Conservation (phyloP, 2,329 filamentous ascomycete genomes). For the Coccinonectria pachysandricola region DNA sequence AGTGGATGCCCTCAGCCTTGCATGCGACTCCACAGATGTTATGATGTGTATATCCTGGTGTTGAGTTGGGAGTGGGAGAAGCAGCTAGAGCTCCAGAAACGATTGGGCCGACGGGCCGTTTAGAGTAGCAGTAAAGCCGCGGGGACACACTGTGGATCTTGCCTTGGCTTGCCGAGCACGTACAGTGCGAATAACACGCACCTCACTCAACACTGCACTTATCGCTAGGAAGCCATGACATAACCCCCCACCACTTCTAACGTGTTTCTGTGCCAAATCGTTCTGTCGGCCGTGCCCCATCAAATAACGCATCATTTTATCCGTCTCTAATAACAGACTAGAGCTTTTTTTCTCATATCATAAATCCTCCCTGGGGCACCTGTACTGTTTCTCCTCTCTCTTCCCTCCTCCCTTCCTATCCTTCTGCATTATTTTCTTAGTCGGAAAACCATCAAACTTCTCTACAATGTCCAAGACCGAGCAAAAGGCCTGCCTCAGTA, state of each 20-base stretch:
- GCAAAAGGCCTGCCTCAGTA: constrained; percentile 54
- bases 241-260: constrained; percentile 16
- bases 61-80: constrained; percentile 10
- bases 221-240: constrained; percentile 15
- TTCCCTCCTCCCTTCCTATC: constrained; percentile 6
- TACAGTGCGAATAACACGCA: too few species aligned
- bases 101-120: constrained; percentile 14
- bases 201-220: too few species aligned
- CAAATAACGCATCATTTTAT: constrained; percentile 25
- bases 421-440: constrained; percentile 9
- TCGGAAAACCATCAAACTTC: constrained; percentile 12
- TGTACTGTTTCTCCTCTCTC: constrained; percentile 2
- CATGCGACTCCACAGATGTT: constrained; percentile 9
- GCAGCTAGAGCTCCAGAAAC: constrained; percentile 10
- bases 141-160: too few species aligned
- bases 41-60: too few species aligned
- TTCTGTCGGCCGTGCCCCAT: constrained; percentile 11
- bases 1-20: constrained; percentile 14
- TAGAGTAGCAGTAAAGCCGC: constrained; percentile 12
- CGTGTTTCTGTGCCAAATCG: constrained; percentile 17
- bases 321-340: constrained; percentile 11
- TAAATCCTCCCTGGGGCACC: background rate
- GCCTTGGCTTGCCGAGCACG: too few species aligned
- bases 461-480: constrained; percentile 40
- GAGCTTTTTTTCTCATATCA: constrained; percentile 11